A percentile compares a stretch with the other conserved stretches of the same genome.
Evolutionary conservation across 2,329 filamentous ascomycete genomes (phyloP).

Genomic region (Hypoxylon sp.): DNA sequence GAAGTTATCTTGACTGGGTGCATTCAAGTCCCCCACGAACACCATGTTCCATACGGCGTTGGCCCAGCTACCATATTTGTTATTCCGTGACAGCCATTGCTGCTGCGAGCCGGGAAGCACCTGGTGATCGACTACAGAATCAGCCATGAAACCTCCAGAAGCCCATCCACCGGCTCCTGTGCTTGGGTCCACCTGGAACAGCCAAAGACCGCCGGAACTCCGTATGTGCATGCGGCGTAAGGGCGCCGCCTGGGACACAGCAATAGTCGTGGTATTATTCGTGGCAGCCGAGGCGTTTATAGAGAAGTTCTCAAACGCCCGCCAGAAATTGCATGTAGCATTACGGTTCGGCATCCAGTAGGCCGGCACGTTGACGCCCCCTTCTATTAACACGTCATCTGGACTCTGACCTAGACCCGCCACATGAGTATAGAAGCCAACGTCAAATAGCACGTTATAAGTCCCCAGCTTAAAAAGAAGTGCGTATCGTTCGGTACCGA

Average conservation of each 20-base stretch:
- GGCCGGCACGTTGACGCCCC: constrained; percentile 55
- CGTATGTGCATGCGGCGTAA: constrained; percentile 53
- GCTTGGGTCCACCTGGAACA: constrained; percentile 54
- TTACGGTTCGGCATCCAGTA: constrained; percentile 57
- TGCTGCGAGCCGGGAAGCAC: constrained; percentile 55
- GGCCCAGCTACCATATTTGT: constrained; percentile 54
- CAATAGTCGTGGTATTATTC: constrained; percentile 55
- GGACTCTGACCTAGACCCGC: constrained; percentile 53
- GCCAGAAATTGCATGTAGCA: constrained; percentile 56
- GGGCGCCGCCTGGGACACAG: constrained; percentile 55
- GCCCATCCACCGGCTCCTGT: constrained; percentile 55
- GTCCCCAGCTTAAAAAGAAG: constrained; percentile 54
- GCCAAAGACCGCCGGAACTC: constrained; percentile 54
- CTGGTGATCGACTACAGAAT: constrained; percentile 52
- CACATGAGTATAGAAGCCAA: constrained; percentile 55
- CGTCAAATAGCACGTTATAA: constrained; percentile 54
- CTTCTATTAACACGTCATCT: constrained; percentile 53
- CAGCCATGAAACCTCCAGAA: constrained; percentile 55
- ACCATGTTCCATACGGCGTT: constrained; percentile 57
- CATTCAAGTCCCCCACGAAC: constrained; percentile 52
- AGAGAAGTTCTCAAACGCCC: constrained; percentile 54
- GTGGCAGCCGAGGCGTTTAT: constrained; percentile 53
- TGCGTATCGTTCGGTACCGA: constrained; percentile 52
- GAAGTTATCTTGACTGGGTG: constrained; percentile 51
- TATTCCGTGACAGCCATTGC: constrained; percentile 56